Percentiles rank a stretch among this genome's conserved stretches.
Conservation (phyloP, 345 rosid genomes). For the Laguncularia racemosa region DNA sequence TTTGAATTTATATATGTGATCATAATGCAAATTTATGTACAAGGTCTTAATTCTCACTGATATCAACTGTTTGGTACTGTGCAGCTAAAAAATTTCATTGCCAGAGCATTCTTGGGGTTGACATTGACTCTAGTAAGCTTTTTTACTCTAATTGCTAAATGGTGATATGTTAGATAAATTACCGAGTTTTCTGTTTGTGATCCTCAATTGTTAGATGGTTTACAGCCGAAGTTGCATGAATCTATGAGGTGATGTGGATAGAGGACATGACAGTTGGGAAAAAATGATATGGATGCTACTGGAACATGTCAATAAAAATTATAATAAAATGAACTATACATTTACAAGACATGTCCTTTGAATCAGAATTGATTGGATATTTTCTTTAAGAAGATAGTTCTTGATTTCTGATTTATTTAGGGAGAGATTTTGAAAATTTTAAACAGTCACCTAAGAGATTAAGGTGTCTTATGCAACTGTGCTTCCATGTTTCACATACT, state of each 20-base stretch:
- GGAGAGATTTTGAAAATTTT: not conserved
- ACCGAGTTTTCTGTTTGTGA: not conserved
- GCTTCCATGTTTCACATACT: constrained; percentile 1
- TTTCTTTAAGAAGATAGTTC: too few species aligned
- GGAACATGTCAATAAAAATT: too few species aligned
- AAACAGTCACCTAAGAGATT: not conserved
- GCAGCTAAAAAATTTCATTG: constrained; percentile 78
- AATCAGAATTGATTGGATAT: too few species aligned
- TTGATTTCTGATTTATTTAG: too few species aligned
- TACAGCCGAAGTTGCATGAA: not conserved
- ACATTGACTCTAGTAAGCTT: constrained; percentile 84
- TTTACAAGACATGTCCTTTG: too few species aligned
- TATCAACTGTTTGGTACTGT: constrained; percentile 7
- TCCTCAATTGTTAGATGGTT: not conserved
- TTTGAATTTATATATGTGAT: too few species aligned
- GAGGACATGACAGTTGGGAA: too few species aligned
- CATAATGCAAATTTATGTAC: too few species aligned
- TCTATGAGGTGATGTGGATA: not conserved
- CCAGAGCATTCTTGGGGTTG: constrained; percentile 73
- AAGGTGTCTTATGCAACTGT: not conserved
- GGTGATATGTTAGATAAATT: not conserved
- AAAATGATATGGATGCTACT: too few species aligned
- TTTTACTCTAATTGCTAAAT: not conserved
- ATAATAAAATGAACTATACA: too few species aligned
- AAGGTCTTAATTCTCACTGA: too few species aligned